phyloP scores from a whole-genome alignment of 768 basidiomycete species.

The Suillus variegatus region DNA sequence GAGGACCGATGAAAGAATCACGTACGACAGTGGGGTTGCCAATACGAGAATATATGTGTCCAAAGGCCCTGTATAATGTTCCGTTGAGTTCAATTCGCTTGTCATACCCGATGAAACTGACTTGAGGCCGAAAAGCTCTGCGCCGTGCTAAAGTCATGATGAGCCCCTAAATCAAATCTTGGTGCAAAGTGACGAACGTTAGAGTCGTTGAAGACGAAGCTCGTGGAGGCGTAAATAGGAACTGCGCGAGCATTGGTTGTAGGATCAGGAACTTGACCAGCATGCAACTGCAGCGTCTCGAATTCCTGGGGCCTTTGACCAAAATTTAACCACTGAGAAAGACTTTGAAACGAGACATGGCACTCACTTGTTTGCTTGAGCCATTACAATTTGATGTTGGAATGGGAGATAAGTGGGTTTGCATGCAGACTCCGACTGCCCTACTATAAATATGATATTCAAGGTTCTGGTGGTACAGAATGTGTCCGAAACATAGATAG shows the following conservation, averaged over 20 bases:
- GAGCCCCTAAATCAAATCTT: neutral
- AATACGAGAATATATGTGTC: slow-evolving; percentile 57
- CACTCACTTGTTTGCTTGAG: slow-evolving; percentile 25
- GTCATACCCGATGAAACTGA: slow-evolving; percentile 12
- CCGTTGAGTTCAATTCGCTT: neutral
- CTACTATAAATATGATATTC: neutral
- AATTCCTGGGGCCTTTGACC: slow-evolving; percentile 46
- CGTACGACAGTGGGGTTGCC: slow-evolving; percentile 58
- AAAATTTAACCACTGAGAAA: neutral
- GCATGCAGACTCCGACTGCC: neutral
- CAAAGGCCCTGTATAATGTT: slow-evolving; percentile 33
- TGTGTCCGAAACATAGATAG: neutral
- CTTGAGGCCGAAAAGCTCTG: slow-evolving; percentile 52
- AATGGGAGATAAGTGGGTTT: neutral
- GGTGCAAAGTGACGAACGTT: slow-evolving; percentile 32
- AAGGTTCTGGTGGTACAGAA: neutral
- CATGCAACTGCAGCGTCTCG: slow-evolving; percentile 65
- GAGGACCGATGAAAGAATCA: slow-evolving; percentile 6
- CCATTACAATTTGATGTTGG: slow-evolving; percentile 15
- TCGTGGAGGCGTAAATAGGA: slow-evolving; percentile 61
- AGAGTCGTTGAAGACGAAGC: slow-evolving; percentile 58
- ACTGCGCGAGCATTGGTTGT: slow-evolving; percentile 61
- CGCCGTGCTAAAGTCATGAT: slow-evolving; percentile 45
- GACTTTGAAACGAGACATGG: neutral
- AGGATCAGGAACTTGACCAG: slow-evolving; percentile 54